phyloP scores from a whole-genome alignment of 805 yeast genomes.

The Zygotorulaspora chibaensis region DNA sequence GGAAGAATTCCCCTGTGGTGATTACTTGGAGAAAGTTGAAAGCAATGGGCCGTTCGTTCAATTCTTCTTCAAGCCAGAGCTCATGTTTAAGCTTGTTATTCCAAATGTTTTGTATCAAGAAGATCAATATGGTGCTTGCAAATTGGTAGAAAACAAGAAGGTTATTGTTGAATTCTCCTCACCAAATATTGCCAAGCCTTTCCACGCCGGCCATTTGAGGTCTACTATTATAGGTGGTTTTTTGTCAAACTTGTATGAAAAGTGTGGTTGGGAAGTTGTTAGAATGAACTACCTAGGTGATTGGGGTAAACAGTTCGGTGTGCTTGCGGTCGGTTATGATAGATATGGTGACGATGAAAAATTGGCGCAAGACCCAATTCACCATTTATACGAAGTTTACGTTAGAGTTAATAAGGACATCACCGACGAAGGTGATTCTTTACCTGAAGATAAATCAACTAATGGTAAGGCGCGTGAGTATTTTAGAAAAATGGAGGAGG shows the following conservation, averaged over 20 bases:
- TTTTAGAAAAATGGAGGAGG: constrained; percentile 90
- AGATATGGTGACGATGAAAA: constrained; percentile 77
- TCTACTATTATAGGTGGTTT: constrained; percentile 98
- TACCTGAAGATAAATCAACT: constrained; percentile 47
- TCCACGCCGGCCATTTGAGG: constrained; percentile 98
- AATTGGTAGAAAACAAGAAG: constrained; percentile 67
- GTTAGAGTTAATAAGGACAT: constrained; percentile 82
- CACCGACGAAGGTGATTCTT: constrained; percentile 47
- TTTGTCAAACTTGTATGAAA: constrained; percentile 82
- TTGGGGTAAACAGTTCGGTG: constrained; percentile 99
- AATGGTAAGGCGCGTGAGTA: constrained; percentile 83
- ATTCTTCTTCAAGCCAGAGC: constrained; percentile 69
- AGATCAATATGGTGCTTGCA: constrained; percentile 64
- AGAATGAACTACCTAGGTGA: constrained; percentile 96
- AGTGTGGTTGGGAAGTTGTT: constrained; percentile 85
- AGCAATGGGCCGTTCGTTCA: constrained; percentile 91
- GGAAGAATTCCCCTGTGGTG: constrained; percentile 65
- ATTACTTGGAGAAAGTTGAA: constrained; percentile 61
- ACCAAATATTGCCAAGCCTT: constrained; percentile 98
- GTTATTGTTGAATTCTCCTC: constrained; percentile 88
- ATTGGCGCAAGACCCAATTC: constrained; percentile 75
- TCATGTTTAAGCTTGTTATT: constrained; percentile 64
- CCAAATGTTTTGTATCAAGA: constrained; percentile 62
- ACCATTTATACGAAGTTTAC: constrained; percentile 91
- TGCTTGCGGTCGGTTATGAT: constrained; percentile 87